These are phyloP conservation scores for Phytophthora hibernalis DNA, from an alignment of 352 stramenopile genomes.

Conservation along the genomic window DNA sequence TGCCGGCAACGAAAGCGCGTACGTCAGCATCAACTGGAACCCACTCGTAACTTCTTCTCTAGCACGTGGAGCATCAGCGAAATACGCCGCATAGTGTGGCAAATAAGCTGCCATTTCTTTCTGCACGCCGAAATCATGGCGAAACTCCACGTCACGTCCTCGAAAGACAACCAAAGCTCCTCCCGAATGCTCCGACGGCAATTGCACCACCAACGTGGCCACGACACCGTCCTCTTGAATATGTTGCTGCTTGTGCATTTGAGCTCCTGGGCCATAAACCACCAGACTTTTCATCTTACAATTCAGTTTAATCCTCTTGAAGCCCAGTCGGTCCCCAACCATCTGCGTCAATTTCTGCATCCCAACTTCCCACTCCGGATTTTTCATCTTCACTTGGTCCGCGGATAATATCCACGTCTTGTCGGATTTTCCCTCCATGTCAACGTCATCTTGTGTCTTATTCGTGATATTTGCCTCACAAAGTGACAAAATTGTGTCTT, in stretches of 20 bases:
- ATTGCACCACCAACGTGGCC: constrained; percentile 46
- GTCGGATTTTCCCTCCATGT: not conserved
- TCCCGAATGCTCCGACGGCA: constrained; percentile 30
- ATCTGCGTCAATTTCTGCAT: not conserved
- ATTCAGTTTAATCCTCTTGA: constrained; percentile 14
- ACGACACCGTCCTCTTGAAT: constrained; percentile 56
- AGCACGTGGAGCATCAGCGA: constrained; percentile 10
- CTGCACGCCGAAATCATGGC: constrained; percentile 22
- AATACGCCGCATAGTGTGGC: constrained; percentile 13
- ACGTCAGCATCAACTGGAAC: constrained; percentile 18
- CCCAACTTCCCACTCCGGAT: constrained; percentile 1
- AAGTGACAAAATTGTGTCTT: constrained; percentile 7
- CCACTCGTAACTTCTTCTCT: constrained; percentile 15
- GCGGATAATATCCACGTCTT: not conserved
- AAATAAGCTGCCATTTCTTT: constrained; percentile 1
- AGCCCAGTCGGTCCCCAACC: constrained; percentile 9
- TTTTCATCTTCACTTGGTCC: constrained; percentile 2
- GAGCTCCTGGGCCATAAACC: constrained; percentile 44
- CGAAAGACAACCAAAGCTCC: constrained; percentile 22
- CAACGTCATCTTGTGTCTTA: not conserved
- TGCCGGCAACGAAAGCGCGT: constrained; percentile 14
- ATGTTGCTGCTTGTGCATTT: constrained; percentile 40
- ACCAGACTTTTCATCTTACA: constrained; percentile 47
- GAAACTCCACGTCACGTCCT: constrained; percentile 10
- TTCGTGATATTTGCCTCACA: not conserved